These are phyloP conservation scores for Schoenoplectus tabernaemontani DNA, from an alignment of 202 grass and related monocot species.

Conservation along the genomic window DNA sequence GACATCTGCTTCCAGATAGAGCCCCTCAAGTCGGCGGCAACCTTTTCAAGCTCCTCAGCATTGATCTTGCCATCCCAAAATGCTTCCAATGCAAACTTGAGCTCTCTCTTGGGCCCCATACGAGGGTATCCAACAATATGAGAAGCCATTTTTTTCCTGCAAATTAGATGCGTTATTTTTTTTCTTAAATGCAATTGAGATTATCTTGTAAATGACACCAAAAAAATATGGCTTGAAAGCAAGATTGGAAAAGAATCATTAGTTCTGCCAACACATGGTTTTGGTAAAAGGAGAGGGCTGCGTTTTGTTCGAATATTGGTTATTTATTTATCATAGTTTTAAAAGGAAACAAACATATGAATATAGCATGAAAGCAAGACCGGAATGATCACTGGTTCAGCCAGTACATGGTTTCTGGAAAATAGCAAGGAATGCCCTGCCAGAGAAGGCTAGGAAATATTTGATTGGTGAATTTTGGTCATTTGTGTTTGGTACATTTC, in stretches of 20 bases:
- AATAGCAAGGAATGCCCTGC: background rate
- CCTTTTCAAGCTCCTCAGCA: constrained; percentile 73
- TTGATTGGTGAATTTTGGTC: background rate
- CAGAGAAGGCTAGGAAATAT: background rate
- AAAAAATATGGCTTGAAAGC: background rate
- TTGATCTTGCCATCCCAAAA: constrained; percentile 89
- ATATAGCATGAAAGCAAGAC: background rate
- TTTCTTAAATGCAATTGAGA: background rate
- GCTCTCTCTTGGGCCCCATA: constrained; percentile 95
- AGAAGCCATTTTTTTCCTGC: constrained; percentile 51
- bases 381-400: background rate
- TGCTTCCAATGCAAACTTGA: constrained; percentile 87
- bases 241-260: background rate
- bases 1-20: constrained; percentile 97
- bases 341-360: background rate
- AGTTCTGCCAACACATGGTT: background rate
- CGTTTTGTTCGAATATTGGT: background rate
- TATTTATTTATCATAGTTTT: background rate
- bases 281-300: background rate
- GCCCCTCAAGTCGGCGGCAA: constrained; percentile 56
- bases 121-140: constrained; percentile 97
- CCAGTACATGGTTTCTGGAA: background rate
- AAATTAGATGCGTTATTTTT: background rate
- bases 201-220: background rate
- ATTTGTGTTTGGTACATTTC: background rate